These are phyloP conservation scores for Harringtonia lauricola DNA, from an alignment of 2,329 filamentous ascomycete genomes.

Conservation along the genomic window DNA sequence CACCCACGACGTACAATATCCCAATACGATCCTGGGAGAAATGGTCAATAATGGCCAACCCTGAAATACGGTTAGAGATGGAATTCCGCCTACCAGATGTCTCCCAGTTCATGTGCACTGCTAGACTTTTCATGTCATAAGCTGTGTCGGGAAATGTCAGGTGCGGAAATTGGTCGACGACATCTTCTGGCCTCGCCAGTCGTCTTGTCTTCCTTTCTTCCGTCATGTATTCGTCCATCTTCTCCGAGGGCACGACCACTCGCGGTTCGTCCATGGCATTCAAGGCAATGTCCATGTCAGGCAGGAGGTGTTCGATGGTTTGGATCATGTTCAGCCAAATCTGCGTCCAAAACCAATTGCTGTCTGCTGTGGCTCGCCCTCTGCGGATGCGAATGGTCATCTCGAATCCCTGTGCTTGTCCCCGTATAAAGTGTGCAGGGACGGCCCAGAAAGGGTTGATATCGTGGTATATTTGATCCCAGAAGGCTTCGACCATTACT, in stretches of 20 bases:
- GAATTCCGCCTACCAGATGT: constrained; percentile 28
- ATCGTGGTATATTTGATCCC: constrained; percentile 54
- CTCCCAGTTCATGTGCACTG: constrained; percentile 37
- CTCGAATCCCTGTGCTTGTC: constrained; percentile 42
- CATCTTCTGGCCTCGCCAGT: constrained; percentile 30
- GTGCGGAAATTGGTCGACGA: constrained; percentile 31
- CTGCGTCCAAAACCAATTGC: constrained; percentile 47
- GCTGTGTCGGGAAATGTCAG: constrained; percentile 26
- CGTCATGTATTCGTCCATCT: constrained; percentile 41
- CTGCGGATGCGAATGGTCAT: constrained; percentile 51
- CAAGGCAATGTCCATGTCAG: constrained; percentile 57
- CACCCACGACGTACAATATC: constrained; percentile 48
- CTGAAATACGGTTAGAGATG: not conserved
- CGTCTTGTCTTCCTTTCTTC: constrained; percentile 35
- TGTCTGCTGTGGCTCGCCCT: constrained; percentile 36
- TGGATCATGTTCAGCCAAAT: constrained; percentile 44
- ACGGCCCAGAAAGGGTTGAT: constrained; percentile 49
- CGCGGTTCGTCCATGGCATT: constrained; percentile 60
- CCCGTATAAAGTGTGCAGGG: constrained; percentile 27
- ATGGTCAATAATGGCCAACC: too few relatives aligned
- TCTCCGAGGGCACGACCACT: constrained; percentile 52
- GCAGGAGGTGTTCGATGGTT: constrained; percentile 42
- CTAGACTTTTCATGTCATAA: constrained; percentile 21
- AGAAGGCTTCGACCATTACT: constrained; percentile 52
- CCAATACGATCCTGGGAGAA: constrained; percentile 44